These are phyloP conservation scores for Aureobasidium zeae DNA, from an alignment of 2,329 filamentous ascomycete genomes.

Conservation along the genomic window DNA sequence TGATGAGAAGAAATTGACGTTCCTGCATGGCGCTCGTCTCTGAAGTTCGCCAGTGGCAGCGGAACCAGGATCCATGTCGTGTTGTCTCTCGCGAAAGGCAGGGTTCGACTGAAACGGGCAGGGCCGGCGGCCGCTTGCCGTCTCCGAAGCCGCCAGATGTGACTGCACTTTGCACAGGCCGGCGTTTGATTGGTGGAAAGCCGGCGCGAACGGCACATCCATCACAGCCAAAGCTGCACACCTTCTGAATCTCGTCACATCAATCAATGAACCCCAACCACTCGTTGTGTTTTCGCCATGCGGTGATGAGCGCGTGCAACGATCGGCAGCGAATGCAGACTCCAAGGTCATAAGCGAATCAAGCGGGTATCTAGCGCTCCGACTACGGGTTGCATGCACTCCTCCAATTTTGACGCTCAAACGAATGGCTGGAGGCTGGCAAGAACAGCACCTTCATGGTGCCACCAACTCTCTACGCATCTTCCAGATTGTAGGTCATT, in stretches of 20 bases:
- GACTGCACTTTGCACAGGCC: neutral
- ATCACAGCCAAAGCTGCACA: constrained; percentile 15
- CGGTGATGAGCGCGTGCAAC: constrained; percentile 5
- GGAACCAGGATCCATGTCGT: constrained; percentile 2
- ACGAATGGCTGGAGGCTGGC: neutral
- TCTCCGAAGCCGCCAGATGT: neutral
- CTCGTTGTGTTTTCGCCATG: constrained; percentile 2
- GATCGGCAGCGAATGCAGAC: neutral
- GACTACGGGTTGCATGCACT: neutral
- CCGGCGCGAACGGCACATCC: constrained; percentile 9
- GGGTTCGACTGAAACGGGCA: constrained; percentile 1
- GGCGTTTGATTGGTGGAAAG: constrained; percentile 3
- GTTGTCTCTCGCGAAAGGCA: constrained; percentile 6
- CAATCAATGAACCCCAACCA: constrained; percentile 3
- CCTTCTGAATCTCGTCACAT: constrained; percentile 6
- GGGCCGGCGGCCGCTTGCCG: constrained; percentile 9
- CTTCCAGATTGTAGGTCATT: neutral
- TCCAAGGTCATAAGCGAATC: neutral
- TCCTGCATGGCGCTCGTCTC: constrained; percentile 1
- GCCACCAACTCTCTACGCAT: neutral
- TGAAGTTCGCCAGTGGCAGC: neutral
- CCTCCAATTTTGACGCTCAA: neutral
- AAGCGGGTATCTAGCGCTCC: neutral
- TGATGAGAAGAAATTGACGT: neutral
- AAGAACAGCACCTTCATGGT: neutral